Base-by-base conservation (phyloP, 1,284 basidiomycete species). In the Ustilago sp. region DNA sequence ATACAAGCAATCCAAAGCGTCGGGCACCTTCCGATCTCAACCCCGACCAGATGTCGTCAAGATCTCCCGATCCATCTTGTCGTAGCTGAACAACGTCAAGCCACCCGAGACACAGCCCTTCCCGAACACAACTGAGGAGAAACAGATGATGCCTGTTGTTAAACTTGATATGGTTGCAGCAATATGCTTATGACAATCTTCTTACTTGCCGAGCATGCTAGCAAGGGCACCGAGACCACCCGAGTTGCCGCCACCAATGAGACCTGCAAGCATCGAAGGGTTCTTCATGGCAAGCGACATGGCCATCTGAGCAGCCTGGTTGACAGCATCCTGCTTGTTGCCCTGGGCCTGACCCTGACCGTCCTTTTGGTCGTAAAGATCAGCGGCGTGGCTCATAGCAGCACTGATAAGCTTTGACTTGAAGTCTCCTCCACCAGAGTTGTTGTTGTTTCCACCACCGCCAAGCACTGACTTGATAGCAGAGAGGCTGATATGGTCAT, bases 311-410 rank as follows among this genome's bases (percentile, higher is more conserved):
- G 73, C 84, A 2, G 86, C 86, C 60, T 72, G 71, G 72, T 85
- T 83, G 63, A 87, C 82, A 32, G 81, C 86, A 34, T 83, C 82
- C 77, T 87, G 84, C 80, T 86, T 85, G 74, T 76, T 67, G 23
- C 73, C 75, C 47, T 74, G 71, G 9, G 81, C 76, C 38, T 83
- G 71, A n/a, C 86, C 86, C 38, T 80, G 68, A 15, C 47, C 35
- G 45, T 80, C 71, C 63, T 84, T 84, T 71, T 80, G 67, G 75
- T 84, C 80, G 67, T 54, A 78, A 5, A 78, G 57, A 50, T 72
- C 68, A n/a, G 68, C 73, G 47, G 72, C 75, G 36, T 78, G 72
- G 62, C 65, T 65, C 76, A 74, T 74, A 31, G 72, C 76, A 36
- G 59, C 62, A 51, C 72, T 68, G 60, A 77, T 63, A 23, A 77